A percentile compares a stretch with the other conserved stretches of the same genome.
Conservation (phyloP, 164 flowering plant species). For the Warburgia ugandensis region DNA sequence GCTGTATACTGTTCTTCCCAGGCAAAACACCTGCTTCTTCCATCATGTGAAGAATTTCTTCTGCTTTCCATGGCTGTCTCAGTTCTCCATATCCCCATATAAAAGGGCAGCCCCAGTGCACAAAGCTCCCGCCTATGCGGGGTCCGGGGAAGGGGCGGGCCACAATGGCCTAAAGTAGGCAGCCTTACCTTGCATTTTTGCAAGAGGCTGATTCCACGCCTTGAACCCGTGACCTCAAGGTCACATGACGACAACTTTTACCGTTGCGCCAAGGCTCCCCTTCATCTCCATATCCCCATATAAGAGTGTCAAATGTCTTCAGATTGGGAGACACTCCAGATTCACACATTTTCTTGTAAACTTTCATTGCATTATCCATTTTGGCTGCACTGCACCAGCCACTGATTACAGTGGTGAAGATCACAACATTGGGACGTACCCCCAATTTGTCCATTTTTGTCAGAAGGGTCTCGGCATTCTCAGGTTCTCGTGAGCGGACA, state of each 20-base stretch:
- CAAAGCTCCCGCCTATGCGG: no score
- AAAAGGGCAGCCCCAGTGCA: no score
- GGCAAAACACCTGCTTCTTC: constrained; percentile 43
- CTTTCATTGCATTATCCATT: constrained; percentile 60
- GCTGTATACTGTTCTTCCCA: constrained; percentile 40
- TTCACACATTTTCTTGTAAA: constrained; percentile 56
- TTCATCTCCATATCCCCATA: no score
- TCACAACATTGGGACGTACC: constrained; percentile 70
- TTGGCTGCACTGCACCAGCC: constrained; percentile 88
- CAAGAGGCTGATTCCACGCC: no score
- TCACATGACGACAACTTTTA: no score
- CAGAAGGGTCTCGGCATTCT: constrained; percentile 71
- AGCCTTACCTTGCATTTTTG: no score
- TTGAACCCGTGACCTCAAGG: no score
- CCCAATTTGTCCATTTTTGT: constrained; percentile 38
- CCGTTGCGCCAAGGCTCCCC: no score
- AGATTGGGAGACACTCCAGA: constrained; percentile 60
- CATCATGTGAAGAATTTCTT: constrained; percentile 66
- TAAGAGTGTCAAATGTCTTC: constrained; percentile 81
- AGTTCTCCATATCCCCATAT: constrained; percentile 82
- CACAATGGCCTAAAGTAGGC: no score
- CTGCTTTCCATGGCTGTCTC: constrained; percentile 86
- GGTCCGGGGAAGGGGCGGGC: no score
- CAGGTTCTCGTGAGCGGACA: constrained; percentile 72
- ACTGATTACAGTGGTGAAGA: constrained; percentile 86